Evolutionary conservation across 495 filamentous ascomycete species (phyloP).

Genomic region (Cercophora newfieldiana): DNA sequence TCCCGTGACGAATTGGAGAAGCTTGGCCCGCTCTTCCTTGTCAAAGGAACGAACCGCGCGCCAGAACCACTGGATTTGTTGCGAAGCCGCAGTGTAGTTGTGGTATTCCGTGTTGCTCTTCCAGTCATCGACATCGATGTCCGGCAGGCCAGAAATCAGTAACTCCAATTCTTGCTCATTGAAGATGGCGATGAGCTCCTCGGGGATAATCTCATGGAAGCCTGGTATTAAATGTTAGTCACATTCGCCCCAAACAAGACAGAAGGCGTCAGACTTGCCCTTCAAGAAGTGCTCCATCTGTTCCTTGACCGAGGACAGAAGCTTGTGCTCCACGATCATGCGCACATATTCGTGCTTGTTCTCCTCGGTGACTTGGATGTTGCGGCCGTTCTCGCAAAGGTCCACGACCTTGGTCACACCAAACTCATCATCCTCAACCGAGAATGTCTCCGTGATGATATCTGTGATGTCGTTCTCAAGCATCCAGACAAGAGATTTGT

Average conservation of each 20-base stretch:
- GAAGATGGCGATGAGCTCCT: constrained; percentile 94
- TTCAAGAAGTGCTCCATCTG: constrained; percentile 95
- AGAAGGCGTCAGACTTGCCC: constrained; percentile 52
- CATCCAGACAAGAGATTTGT: constrained; percentile 99
- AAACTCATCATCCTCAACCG: constrained; percentile 89
- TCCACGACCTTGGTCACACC: constrained; percentile 86
- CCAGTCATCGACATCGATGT: constrained; percentile 98
- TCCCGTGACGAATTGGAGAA: constrained; percentile 97
- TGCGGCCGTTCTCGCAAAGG: constrained; percentile 80
- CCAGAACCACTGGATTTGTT: constrained; percentile 99
- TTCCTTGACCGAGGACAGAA: constrained; percentile 85
- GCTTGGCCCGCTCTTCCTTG: constrained; percentile 96
- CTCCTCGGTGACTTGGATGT: constrained; percentile 92
- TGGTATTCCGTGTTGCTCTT: constrained; percentile 98
- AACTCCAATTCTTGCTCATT: constrained; percentile 98
- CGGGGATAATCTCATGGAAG: constrained; percentile 97
- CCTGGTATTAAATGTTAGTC: constrained; percentile 49
- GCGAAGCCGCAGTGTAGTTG: constrained; percentile 91
- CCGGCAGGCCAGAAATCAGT: constrained; percentile 93
- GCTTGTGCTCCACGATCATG: constrained; percentile 87
- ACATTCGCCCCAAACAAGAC: background rate
- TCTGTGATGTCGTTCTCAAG: constrained; percentile 98
- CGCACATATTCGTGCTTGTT: constrained; percentile 99
- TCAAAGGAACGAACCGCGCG: constrained; percentile 96
- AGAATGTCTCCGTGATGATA: constrained; percentile 96